Percentiles rank a stretch among this genome's conserved stretches.
phyloP scores from a whole-genome alignment of 768 basidiomycete genomes.

The Suillus clintonianus region DNA sequence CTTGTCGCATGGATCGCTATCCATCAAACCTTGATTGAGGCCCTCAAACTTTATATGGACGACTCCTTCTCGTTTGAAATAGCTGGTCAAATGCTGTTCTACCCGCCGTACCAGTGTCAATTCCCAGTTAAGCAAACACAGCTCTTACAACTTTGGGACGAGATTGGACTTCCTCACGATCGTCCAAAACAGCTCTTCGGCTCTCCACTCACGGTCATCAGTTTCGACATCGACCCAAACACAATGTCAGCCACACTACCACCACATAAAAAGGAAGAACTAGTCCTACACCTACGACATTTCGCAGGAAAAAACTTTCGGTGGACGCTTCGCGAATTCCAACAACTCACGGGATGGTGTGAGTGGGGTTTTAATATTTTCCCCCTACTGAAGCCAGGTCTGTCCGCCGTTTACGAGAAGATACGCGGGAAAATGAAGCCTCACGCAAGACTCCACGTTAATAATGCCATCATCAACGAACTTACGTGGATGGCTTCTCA shows the following conservation, averaged over 20 bases:
- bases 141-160: constrained; percentile 32
- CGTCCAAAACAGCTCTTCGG: constrained; percentile 31
- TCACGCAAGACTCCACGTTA: neutral
- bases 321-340: constrained; percentile 20
- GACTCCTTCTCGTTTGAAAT: neutral
- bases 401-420: constrained; percentile 35
- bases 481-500: neutral
- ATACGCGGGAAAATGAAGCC: constrained; percentile 23
- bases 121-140: constrained; percentile 23
- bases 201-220: constrained; percentile 24
- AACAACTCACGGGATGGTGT: constrained; percentile 37
- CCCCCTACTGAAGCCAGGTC: constrained; percentile 33
- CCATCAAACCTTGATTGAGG: neutral
- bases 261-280: neutral
- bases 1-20: constrained; percentile 33
- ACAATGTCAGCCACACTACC: constrained; percentile 15
- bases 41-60: neutral
- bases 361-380: constrained; percentile 45
- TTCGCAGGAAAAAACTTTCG: neutral
- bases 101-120: constrained; percentile 22
- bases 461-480: neutral
- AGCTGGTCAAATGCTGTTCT: constrained; percentile 16
- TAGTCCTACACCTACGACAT: neutral
- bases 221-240: constrained; percentile 28
- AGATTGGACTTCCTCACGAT: constrained; percentile 29